Evolutionary conservation across 352 stramenopile species (phyloP).

Genomic region (Pythium sp.): DNA sequence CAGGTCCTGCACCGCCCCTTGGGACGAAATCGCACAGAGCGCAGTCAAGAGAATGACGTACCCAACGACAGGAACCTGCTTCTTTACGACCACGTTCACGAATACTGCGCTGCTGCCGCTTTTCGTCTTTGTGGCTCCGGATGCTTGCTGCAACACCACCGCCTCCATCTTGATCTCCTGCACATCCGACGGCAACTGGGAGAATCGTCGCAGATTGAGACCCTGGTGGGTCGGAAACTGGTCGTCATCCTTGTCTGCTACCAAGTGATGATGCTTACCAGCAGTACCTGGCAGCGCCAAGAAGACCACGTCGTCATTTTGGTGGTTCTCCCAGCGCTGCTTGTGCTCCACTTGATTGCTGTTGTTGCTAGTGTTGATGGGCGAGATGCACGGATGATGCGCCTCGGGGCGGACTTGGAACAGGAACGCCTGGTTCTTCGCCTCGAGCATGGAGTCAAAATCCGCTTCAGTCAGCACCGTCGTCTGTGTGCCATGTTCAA

Average conservation of each 20-base stretch:
- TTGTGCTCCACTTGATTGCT: not conserved
- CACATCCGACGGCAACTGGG: slow-evolving; percentile 33
- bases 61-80: slow-evolving; percentile 40
- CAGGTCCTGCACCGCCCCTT: slow-evolving; percentile 42
- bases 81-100: slow-evolving; percentile 41
- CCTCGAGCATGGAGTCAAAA: slow-evolving; percentile 16
- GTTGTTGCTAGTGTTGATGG: not conserved
- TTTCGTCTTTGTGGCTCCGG: not conserved
- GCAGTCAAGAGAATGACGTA: slow-evolving; percentile 43
- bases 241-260: not conserved
- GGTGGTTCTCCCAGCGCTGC: slow-evolving; percentile 1
- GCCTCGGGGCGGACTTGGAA: slow-evolving; percentile 20
- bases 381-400: not conserved
- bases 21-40: slow-evolving; percentile 39
- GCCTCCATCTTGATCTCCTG: slow-evolving; percentile 38
- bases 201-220: slow-evolving; percentile 7
- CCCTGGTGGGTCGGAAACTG: no score
- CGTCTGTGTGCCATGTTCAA: not conserved
- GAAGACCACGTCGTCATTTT: slow-evolving; percentile 24
- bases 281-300: slow-evolving; percentile 29
- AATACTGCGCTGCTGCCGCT: slow-evolving; percentile 14
- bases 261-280: not conserved
- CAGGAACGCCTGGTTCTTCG: slow-evolving; percentile 22
- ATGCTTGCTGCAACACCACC: slow-evolving; percentile 14
- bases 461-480: slow-evolving; percentile 15